Percentiles rank a stretch among this genome's conserved stretches.
These are phyloP conservation scores for Mortierella sp. DNA, from an alignment of 371 early-diverging fungal species.

Conservation along the genomic window DNA sequence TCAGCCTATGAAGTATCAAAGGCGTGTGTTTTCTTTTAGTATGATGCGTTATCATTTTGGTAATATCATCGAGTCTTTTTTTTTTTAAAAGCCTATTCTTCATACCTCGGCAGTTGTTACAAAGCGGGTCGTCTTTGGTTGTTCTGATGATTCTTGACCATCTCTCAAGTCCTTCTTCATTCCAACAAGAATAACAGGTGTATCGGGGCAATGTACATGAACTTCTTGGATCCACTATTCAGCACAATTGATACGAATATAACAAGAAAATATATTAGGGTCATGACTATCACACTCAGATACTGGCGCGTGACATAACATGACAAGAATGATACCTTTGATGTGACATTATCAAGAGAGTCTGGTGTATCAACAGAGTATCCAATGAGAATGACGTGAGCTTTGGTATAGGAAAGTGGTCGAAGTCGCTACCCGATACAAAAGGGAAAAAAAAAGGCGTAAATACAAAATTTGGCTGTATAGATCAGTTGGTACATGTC, in stretches of 20 bases:
- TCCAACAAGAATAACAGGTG: conserved; percentile 83
- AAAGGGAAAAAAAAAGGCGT: not conserved
- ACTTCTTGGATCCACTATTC: conserved; percentile 84
- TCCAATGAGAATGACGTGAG: conserved; percentile 91
- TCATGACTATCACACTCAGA: not conserved
- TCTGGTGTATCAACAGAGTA: conserved; percentile 89
- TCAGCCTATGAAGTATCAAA: conserved; percentile 55
- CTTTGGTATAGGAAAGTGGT: conserved; percentile 92
- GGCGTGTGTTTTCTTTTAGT: not conserved
- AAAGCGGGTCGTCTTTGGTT: conserved; percentile 32
- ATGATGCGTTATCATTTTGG: not conserved
- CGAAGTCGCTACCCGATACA: conserved; percentile 85
- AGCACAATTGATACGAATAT: not conserved
- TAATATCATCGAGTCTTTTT: conserved; percentile 7
- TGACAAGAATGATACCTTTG: conserved; percentile 62
- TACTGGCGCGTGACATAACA: not conserved
- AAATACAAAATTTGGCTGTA: conserved; percentile 1
- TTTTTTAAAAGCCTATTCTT: not conserved
- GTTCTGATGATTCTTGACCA: conserved; percentile 59
- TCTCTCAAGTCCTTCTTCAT: conserved; percentile 82
- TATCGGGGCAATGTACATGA: conserved; percentile 72
- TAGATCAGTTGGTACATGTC: not conserved
- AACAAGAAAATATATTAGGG: not conserved
- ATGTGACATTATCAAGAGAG: conserved; percentile 88
- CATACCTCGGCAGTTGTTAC: conserved; percentile 36